Evolutionary conservation across 176 grass and related monocot species (phyloP), one percentile per base, ranked within the genome.

Genomic region (Canna indica): DNA sequence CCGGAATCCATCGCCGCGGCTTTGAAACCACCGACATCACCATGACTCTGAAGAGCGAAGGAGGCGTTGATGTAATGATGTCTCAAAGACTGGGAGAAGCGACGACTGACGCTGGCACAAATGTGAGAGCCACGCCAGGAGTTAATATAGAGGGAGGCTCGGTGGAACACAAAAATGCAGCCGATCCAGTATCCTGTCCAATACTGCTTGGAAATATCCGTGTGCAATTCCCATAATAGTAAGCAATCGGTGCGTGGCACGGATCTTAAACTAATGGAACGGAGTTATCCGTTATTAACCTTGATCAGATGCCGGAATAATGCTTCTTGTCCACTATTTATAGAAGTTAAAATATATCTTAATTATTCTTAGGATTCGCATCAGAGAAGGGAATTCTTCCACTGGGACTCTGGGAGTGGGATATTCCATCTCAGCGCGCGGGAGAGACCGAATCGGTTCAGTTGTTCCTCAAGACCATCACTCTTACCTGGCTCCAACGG

Each of bases 1-100:
- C 85, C 59, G 80, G 73, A 41, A 84, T 65, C 36, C 83, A 81
- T 32, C 87, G 76, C 69, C 91, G 62, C 34, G 78, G 83, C 29
- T n/a, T n/a, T n/a, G 75, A 52, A 16, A 78, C 30, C 18, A 91
- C 85, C 58, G 88, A 82, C 80, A 86, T 91, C 67, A 86, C 91
- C 91, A 86, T 96, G n/a, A 11, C 24, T 2, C 38, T 10, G 36
- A 18, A 10, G 25, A 25, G 22, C 17, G 22, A 54, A n/a, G 22
- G 1, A 24, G 50, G 50, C 50, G 50, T 24, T 2, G 50, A 44
- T 4, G 41, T n/a, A n/a, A n/a, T n/a, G n/a, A n/a, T n/a, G n/a
- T n/a, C n/a, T n/a, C n/a, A n/a, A n/a, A n/a, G n/a, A n/a, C n/a
- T n/a, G n/a, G n/a, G n/a, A n/a, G n/a, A n/a, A n/a, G 54, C 20